phyloP scores from a whole-genome alignment of 441 rosid genomes.

The Bruguiera hainesii region DNA sequence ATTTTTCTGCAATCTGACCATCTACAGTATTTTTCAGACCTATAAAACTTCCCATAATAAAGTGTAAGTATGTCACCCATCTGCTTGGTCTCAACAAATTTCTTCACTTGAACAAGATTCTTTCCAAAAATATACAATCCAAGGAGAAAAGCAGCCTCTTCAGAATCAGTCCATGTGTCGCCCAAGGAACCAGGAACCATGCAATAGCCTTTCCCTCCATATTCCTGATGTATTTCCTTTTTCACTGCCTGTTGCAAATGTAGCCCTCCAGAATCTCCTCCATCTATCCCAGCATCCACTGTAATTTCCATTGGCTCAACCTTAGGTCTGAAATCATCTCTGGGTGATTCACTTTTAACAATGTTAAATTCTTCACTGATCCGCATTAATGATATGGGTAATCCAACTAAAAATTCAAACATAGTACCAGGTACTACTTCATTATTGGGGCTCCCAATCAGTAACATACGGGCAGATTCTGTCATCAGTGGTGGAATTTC shows the following conservation, averaged over 20 bases:
- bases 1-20: constrained; percentile 54
- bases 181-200: constrained; percentile 55
- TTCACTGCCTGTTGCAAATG: constrained; percentile 31
- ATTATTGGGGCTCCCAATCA: constrained; percentile 10
- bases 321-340: constrained; percentile 19
- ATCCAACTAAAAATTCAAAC: constrained; percentile 29
- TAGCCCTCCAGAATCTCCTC: constrained; percentile 5
- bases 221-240: constrained; percentile 23
- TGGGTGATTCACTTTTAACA: constrained; percentile 20
- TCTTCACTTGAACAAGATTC: constrained; percentile 46
- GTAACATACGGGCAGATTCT: constrained; percentile 15
- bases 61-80: constrained; percentile 46
- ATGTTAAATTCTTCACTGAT: constrained; percentile 26
- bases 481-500: constrained; percentile 40
- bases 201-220: constrained; percentile 29
- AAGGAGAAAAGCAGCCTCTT: constrained; percentile 59
- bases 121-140: constrained; percentile 58
- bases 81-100: constrained; percentile 38
- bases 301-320: constrained; percentile 18
- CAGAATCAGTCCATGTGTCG: constrained; percentile 49
- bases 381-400: constrained; percentile 48
- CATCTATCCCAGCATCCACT: constrained; percentile 15
- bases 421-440: constrained; percentile 8
- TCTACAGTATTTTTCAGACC: constrained; percentile 43
- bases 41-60: constrained; percentile 59